Conservation (phyloP, 2,329 filamentous ascomycete species). For the Atkinsonella texensis region DNA sequence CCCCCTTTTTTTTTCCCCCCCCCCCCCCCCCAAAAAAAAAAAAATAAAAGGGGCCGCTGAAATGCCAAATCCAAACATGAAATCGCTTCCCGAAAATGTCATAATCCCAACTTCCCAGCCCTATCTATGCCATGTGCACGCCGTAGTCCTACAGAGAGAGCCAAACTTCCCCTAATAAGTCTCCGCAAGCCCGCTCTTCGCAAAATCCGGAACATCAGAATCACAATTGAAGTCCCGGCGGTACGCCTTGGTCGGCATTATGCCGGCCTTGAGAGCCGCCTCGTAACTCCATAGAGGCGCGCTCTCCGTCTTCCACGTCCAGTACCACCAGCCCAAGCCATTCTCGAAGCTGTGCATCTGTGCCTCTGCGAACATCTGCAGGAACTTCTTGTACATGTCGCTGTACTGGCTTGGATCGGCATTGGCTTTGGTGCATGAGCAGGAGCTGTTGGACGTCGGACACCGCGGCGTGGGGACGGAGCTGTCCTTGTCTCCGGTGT, state of each 20-base stretch:
- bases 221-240: conserved; percentile 58
- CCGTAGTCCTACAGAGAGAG: neutral
- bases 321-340: conserved; percentile 97
- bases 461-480: conserved; percentile 62
- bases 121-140: neutral
- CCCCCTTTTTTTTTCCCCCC: no score
- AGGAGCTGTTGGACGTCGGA: conserved; percentile 51
- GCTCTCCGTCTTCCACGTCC: conserved; percentile 90
- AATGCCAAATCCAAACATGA: neutral
- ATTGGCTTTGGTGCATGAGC: conserved; percentile 67
- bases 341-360: conserved; percentile 93
- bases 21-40: no score
- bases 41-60: neutral
- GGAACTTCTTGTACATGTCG: conserved; percentile 67
- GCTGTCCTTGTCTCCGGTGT: conserved; percentile 49
- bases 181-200: conserved; percentile 32
- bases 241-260: conserved; percentile 67
- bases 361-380: conserved; percentile 83
- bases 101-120: neutral
- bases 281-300: conserved; percentile 89
- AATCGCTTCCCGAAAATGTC: neutral
- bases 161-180: conserved; percentile 22
- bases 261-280: conserved; percentile 62
- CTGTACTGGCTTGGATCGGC: conserved; percentile 57
- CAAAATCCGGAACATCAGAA: conserved; percentile 41